Evolutionary conservation across 1,139 yeast species (phyloP).

Genomic region (Saccharomyces hybrid): DNA sequence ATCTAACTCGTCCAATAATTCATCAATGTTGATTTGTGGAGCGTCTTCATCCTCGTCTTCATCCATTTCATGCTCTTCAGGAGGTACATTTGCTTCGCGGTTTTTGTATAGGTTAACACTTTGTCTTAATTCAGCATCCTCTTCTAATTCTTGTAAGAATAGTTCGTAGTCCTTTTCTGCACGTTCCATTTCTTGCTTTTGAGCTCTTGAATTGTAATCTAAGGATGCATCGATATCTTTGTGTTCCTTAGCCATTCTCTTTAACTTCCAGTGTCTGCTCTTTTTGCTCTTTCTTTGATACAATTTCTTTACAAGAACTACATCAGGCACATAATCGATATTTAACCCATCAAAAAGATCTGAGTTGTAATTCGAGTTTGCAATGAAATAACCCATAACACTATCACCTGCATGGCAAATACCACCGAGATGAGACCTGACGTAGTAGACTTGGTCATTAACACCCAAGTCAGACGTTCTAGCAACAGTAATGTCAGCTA

Average conservation of each 20-base stretch:
- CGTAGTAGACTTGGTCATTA: conserved; percentile 71
- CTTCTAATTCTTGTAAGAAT: conserved; percentile 95
- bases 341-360: conserved; percentile 69
- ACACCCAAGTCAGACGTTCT: conserved; percentile 80
- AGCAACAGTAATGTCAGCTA: conserved; percentile 86
- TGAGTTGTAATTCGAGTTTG: conserved; percentile 80
- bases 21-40: conserved; percentile 72
- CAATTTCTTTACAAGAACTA: conserved; percentile 82
- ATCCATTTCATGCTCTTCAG: conserved; percentile 35
- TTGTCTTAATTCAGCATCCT: conserved; percentile 90
- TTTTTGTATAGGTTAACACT: conserved; percentile 83
- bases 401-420: conserved; percentile 94
- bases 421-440: conserved; percentile 88
- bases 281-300: conserved; percentile 75
- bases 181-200: conserved; percentile 81
- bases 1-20: conserved; percentile 83
- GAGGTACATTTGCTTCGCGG: conserved; percentile 30
- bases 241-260: conserved; percentile 97
- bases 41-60: conserved; percentile 63
- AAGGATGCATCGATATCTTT: conserved; percentile 74
- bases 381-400: conserved; percentile 79
- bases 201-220: conserved; percentile 58
- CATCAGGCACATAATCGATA: conserved; percentile 69
- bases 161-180: conserved; percentile 93
- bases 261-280: conserved; percentile 86